Conservation (phyloP, 176 grass and related monocot species). For the Rhynchospora tenuis region DNA sequence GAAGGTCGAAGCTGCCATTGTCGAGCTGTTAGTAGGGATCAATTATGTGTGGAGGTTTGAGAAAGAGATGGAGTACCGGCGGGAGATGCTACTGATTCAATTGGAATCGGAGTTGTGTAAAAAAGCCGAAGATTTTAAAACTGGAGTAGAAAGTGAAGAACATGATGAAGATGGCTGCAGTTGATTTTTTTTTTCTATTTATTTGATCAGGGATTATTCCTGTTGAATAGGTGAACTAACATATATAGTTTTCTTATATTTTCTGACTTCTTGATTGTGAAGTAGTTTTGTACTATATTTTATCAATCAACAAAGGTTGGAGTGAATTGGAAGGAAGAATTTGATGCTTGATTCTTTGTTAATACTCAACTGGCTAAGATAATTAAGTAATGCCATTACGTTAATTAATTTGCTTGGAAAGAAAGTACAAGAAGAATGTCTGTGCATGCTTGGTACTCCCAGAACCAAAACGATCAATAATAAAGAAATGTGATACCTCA, state of each 20-base stretch:
- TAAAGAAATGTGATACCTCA: too few species aligned
- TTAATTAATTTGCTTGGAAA: conserved; percentile 16
- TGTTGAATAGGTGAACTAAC: conserved; percentile 15
- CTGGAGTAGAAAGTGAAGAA: not conserved
- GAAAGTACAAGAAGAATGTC: conserved; percentile 9
- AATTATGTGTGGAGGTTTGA: conserved; percentile 88
- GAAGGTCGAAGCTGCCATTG: conserved; percentile 67
- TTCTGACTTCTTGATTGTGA: not conserved
- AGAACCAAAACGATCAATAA: not conserved
- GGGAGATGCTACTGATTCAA: conserved; percentile 38
- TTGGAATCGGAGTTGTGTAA: conserved; percentile 13
- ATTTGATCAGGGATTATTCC: conserved; percentile 11
- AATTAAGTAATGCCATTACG: not conserved
- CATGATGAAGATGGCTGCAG: conserved; percentile 12
- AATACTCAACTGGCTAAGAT: not conserved
- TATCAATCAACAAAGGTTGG: not conserved
- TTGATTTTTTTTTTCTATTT: not conserved
- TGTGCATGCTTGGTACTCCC: not conserved
- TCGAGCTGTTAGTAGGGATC: conserved; percentile 72
- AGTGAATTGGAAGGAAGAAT: conserved; percentile 17
- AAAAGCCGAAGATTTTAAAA: not conserved
- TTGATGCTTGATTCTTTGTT: conserved; percentile 22
- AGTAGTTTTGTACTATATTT: not conserved
- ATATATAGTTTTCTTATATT: not conserved
- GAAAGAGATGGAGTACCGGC: conserved; percentile 53